Evolutionary conservation across 208 protist genomes (phyloP), one percentile per base, ranked within the genome.

Genomic region (Crithidia acanthocephali): DNA sequence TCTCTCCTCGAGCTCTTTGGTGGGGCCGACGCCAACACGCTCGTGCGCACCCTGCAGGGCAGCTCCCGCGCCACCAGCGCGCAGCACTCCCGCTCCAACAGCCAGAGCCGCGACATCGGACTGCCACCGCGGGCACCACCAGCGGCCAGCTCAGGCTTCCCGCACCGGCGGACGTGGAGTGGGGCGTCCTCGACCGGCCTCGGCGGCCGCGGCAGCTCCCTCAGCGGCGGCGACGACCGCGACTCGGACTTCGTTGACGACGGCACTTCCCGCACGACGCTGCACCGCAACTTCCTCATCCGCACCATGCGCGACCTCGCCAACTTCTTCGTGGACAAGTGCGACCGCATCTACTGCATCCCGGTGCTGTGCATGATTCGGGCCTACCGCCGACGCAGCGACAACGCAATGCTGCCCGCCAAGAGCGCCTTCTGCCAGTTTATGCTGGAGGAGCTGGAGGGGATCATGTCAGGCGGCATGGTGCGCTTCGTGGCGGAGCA

Each of bases 401-500:
- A 60, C 1, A 30, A 35, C 45, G 40, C 51, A 22, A 75, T 76
- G 78, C 71, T 78, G 72, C 75, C 81, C 23, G 56, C 80, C 8
- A 71, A 75, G 67, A 96, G 92, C 65, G 68, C 79, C 40, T 95
- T 94, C 68, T 92, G 87, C 62, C 76, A 85, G 61, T 63, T 52
- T 8, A 74, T 95, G 37, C 74, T 96, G 48, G 52, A 45, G n/a
- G 81, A 87, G 42, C 56, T 93, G 58, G 86, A 93, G 68, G 57
- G 53, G 32, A 70, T 92, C n/a, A 67, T 93, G 42, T 67, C 82
- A 20, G 75, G 74, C 15, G 81, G 76, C 8, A 79, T 94, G 68
- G 85, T 83, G 76, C 84, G 76, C 2, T 92, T 90, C 40, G 81
- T 95, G 18, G 87, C 87, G 50, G 89, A 96, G 75, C 92, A 96